Base-by-base conservation (phyloP, 2,329 filamentous ascomycete genomes). In the Chalaropsis thielavioides region DNA sequence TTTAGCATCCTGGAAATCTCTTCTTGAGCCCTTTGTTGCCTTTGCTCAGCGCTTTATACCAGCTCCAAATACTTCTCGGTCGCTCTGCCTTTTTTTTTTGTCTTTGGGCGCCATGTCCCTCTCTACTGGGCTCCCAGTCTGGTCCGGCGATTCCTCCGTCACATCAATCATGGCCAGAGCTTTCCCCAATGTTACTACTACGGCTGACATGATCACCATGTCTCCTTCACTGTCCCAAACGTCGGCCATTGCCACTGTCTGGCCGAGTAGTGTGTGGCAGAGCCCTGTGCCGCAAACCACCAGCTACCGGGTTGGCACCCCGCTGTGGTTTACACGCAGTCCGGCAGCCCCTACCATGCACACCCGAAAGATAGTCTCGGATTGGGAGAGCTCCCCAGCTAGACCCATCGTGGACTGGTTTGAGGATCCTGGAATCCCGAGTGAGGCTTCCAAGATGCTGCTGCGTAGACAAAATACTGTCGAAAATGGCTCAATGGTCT, bases 231-330 rank as follows among this genome's bases (percentile, higher is more conserved):
- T 22, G 19, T 15, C 15, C 46, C 24, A 51, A 11, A 3, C 22
- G 11, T 24, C 46, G 15, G 46, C 46, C 15, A 24, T 24, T 15
- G 19, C 19, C 15, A 15, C 19, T 7, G 19, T 15, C 19, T 15
- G 22, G 46, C 11, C 19, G 22, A 24, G 11, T 2, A 51, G 22
- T 13, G 10, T 2, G 2, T 51, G 11, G 46, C 3, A 51, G 24
- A 51, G 46, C 15, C 10, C 46, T 17, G 24, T 7, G 24, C n/a
- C 46, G 3, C 3, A 19, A 24, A 6, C 27, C 40, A 66, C 61
- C 8, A 63, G 51, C 1, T 38, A 40, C 31, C 61, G 64, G 7
- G 64, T 63, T 13, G 61, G 64, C 43, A 54, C 19, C 24, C 64
- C 64, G 27, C 41, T 63, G 3, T 31, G n/a, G 13, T 63, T 51